phyloP scores from a whole-genome alignment of 331 rosid genomes.

The Quercus phellos region DNA sequence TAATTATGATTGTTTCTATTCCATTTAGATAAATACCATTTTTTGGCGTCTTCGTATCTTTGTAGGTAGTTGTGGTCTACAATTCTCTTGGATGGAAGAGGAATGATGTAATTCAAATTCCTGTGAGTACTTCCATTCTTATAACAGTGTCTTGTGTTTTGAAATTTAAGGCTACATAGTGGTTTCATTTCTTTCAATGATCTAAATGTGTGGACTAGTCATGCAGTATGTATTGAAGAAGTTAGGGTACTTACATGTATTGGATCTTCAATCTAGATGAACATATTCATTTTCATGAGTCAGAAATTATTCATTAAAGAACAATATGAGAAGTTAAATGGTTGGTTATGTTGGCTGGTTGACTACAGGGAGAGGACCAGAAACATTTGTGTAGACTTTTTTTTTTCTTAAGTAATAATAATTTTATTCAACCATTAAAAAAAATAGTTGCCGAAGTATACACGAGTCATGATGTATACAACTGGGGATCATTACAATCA shows the following conservation, averaged over 20 bases:
- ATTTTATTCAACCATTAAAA: too few relatives aligned
- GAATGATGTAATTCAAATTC: constrained; percentile 39
- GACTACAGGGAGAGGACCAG: background rate
- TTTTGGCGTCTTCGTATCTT: constrained; percentile 16
- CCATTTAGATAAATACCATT: constrained; percentile 6
- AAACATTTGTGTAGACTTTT: background rate
- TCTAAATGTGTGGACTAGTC: background rate
- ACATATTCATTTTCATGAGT: too few relatives aligned
- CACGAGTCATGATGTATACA: too few relatives aligned
- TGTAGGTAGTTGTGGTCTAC: constrained; percentile 41
- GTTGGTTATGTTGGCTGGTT: background rate
- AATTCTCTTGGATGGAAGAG: constrained; percentile 61
- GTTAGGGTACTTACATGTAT: background rate
- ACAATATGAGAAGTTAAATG: background rate
- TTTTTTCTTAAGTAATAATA: too few relatives aligned
- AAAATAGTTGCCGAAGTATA: too few relatives aligned
- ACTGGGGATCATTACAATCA: too few relatives aligned
- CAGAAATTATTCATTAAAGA: background rate
- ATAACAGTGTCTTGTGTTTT: background rate
- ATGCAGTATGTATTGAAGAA: background rate
- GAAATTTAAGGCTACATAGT: background rate
- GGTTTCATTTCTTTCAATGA: background rate
- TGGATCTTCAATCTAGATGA: background rate
- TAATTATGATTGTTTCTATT: background rate
- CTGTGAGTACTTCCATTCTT: constrained; percentile 35